Percentiles rank a stretch among this genome's conserved stretches.
Evolutionary conservation across 2,329 filamentous ascomycete species (phyloP).

Genomic region (Hypoxylon rubiginosum): DNA sequence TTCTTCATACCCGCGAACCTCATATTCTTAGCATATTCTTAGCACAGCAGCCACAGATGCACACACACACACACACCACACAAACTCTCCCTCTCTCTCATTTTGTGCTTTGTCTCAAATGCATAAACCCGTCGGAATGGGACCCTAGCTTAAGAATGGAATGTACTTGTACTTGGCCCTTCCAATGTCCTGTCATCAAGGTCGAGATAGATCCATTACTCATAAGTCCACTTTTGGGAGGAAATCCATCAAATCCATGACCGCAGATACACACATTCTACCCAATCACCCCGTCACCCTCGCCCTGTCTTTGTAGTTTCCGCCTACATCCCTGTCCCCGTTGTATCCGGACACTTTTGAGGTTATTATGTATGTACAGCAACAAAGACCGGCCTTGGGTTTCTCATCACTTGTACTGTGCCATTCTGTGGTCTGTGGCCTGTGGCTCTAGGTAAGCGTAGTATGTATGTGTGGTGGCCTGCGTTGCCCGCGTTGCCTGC

Average conservation of each 20-base stretch:
- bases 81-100: background rate
- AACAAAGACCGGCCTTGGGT: slow-evolving; percentile 3
- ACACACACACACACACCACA: too few species aligned
- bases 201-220: slow-evolving; percentile 26
- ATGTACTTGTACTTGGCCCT: slow-evolving; percentile 3
- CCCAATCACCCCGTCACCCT: slow-evolving; percentile 35
- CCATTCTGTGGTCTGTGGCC: too few species aligned
- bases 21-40: too few species aligned
- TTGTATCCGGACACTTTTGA: slow-evolving; percentile 37
- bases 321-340: slow-evolving; percentile 37
- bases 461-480: background rate
- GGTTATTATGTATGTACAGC: slow-evolving; percentile 34
- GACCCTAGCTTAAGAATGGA: slow-evolving; percentile 3
- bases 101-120: slow-evolving; percentile 13
- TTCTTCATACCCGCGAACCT: background rate
- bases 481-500: too few species aligned
- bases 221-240: slow-evolving; percentile 25
- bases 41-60: too few species aligned
- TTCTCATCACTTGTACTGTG: background rate
- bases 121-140: slow-evolving; percentile 25
- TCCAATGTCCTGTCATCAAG: slow-evolving; percentile 4
- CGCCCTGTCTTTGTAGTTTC: slow-evolving; percentile 12
- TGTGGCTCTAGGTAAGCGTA: background rate
- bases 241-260: slow-evolving; percentile 37
- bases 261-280: slow-evolving; percentile 18